Evolutionary conservation across 2,329 filamentous ascomycete genomes (phyloP).

Genomic region (Claviceps africana): DNA sequence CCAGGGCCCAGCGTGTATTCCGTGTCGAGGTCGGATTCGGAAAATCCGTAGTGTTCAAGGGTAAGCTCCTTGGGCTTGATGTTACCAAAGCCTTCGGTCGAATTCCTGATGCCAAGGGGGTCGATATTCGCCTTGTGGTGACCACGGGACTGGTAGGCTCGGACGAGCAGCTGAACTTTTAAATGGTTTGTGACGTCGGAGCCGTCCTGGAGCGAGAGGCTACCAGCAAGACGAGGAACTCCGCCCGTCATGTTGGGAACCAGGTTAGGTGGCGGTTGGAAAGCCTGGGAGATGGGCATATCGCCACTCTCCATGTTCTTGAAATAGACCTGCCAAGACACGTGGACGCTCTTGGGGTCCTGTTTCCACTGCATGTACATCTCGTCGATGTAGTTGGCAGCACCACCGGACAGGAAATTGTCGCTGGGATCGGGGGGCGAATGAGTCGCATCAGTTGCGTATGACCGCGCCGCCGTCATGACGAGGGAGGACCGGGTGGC

Average conservation of each 20-base stretch:
- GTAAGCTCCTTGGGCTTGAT: constrained; percentile 83
- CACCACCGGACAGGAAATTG: constrained; percentile 91
- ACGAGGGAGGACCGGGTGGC: constrained; percentile 35
- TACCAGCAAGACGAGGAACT: constrained; percentile 58
- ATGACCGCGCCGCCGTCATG: constrained; percentile 34
- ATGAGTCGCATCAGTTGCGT: constrained; percentile 38
- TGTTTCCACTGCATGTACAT: constrained; percentile 98
- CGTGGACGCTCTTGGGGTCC: constrained; percentile 83
- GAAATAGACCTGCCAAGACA: constrained; percentile 99
- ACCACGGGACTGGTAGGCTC: constrained; percentile 93
- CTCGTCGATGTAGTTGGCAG: constrained; percentile 97
- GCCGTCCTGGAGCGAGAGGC: constrained; percentile 52
- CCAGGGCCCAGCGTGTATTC: constrained; percentile 88
- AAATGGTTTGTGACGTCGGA: constrained; percentile 88
- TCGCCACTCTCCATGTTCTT: constrained; percentile 97
- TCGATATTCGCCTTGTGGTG: constrained; percentile 98
- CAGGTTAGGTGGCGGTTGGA: constrained; percentile 86
- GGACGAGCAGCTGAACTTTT: constrained; percentile 93
- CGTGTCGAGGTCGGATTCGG: constrained; percentile 80
- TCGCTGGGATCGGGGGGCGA: constrained; percentile 67
- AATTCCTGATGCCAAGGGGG: constrained; percentile 78
- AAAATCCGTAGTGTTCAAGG: constrained; percentile 89
- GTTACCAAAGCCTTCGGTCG: constrained; percentile 64
- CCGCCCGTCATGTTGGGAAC: constrained; percentile 70
- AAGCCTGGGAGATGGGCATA: constrained; percentile 95